These are phyloP conservation scores for Pseudoneurospora amorphoporcata DNA, from an alignment of 495 filamentous ascomycete genomes.

Conservation along the genomic window DNA sequence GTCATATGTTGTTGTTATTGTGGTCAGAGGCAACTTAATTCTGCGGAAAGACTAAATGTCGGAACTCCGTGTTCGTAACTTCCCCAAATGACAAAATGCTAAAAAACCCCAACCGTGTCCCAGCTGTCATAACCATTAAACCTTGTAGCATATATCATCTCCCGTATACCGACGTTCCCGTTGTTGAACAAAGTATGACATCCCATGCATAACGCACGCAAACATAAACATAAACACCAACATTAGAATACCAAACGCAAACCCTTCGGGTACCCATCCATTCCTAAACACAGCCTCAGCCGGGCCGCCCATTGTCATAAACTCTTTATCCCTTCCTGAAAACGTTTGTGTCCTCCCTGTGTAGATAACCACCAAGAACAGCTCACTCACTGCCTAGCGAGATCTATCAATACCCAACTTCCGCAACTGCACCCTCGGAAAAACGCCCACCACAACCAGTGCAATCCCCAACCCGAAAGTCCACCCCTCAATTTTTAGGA, in stretches of 20 bases:
- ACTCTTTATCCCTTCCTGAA: not conserved
- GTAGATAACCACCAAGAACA: not conserved
- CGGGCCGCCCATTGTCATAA: not conserved
- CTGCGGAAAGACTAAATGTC: not conserved
- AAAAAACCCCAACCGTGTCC: not conserved
- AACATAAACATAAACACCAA: not conserved
- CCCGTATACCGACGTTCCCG: not conserved
- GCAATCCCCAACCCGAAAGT: conserved; percentile 49
- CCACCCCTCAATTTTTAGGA: conserved; percentile 64
- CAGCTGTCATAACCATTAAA: not conserved
- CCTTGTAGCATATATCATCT: not conserved
- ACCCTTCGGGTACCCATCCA: not conserved
- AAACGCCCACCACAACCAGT: conserved; percentile 55
- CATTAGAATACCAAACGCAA: not conserved
- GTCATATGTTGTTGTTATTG: not conserved
- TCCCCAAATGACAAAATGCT: not conserved
- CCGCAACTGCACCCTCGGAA: conserved; percentile 67
- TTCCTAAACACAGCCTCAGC: not conserved
- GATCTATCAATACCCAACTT: conserved; percentile 57
- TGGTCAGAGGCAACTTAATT: not conserved
- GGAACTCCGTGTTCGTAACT: not conserved
- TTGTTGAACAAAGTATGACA: not conserved
- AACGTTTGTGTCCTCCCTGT: not conserved
- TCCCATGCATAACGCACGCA: not conserved
- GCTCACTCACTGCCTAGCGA: not conserved